Conservation (phyloP, 768 basidiomycete species). For the Collybia sp. region DNA sequence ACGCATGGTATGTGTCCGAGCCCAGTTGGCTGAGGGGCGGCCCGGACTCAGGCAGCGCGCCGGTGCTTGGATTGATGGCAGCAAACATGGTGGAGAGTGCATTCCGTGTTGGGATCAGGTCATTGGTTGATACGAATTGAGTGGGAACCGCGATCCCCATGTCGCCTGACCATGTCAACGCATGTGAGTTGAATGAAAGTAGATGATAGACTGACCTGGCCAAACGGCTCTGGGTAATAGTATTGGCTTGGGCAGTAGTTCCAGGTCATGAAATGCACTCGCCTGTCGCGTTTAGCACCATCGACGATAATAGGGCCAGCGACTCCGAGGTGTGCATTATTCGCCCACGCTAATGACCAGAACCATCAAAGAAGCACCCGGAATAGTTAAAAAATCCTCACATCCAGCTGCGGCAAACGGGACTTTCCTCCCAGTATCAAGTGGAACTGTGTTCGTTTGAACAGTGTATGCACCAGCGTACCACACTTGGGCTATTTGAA, state of each 20-base stretch:
- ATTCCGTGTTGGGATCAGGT: slow-evolving; percentile 50
- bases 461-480: slow-evolving; percentile 61
- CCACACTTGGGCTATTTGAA: slow-evolving; percentile 33
- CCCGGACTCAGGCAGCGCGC: slow-evolving; percentile 51
- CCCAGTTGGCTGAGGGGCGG: slow-evolving; percentile 41
- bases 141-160: slow-evolving; percentile 62
- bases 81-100: slow-evolving; percentile 57
- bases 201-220: slow-evolving; percentile 32
- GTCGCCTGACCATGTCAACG: slow-evolving; percentile 30
- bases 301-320: slow-evolving; percentile 61
- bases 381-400: slow-evolving; percentile 12
- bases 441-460: slow-evolving; percentile 49
- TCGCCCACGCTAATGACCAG: slow-evolving; percentile 38
- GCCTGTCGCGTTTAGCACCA: slow-evolving; percentile 56
- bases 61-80: slow-evolving; percentile 44
- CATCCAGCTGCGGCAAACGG: slow-evolving; percentile 42
- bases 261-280: slow-evolving; percentile 1
- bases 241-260: background rate
- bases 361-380: background rate
- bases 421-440: slow-evolving; percentile 45
- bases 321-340: slow-evolving; percentile 49
- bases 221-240: slow-evolving; percentile 40
- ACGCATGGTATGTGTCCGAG: slow-evolving; percentile 53
- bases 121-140: slow-evolving; percentile 58
- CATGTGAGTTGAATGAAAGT: too few species aligned